A percentile compares a stretch with the other conserved stretches of the same genome.
phyloP scores from a whole-genome alignment of 2,329 filamentous ascomycete species.

The Epichloe brachyelytri region DNA sequence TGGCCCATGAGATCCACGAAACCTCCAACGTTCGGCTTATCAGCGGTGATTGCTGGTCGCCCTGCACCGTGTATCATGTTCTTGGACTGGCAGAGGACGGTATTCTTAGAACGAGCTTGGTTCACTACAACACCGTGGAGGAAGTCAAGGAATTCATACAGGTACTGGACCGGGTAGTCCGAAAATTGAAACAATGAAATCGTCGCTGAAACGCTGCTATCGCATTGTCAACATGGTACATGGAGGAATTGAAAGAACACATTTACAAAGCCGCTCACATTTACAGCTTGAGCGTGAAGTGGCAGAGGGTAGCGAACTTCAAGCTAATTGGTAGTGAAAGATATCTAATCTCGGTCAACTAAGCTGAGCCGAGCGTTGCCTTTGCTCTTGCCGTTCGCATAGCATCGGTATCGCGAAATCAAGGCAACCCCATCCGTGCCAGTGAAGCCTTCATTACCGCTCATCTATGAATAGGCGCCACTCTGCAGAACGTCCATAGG shows the following conservation, averaged over 20 bases:
- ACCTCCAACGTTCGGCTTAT: too few relatives aligned
- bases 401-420: background rate
- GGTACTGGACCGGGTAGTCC: background rate
- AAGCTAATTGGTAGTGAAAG: too few relatives aligned
- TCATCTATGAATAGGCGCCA: background rate
- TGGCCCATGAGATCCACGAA: too few relatives aligned
- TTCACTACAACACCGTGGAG: slow-evolving; percentile 55
- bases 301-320: too few relatives aligned
- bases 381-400: background rate
- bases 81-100: too few relatives aligned
- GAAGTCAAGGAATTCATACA: background rate
- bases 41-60: too few relatives aligned
- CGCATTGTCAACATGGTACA: too few relatives aligned
- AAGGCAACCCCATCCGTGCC: background rate
- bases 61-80: too few relatives aligned
- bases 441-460: background rate
- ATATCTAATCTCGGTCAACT: background rate
- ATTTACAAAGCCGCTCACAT: too few relatives aligned
- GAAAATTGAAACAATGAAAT: background rate
- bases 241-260: too few relatives aligned
- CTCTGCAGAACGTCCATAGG: too few relatives aligned
- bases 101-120: slow-evolving; percentile 54
- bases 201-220: background rate
- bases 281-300: too few relatives aligned
- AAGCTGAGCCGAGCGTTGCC: background rate